A percentile compares a stretch with the other conserved stretches of the same genome.
Conservation (phyloP, 805 yeast species). For the Kluyveromyces aestuarii region DNA sequence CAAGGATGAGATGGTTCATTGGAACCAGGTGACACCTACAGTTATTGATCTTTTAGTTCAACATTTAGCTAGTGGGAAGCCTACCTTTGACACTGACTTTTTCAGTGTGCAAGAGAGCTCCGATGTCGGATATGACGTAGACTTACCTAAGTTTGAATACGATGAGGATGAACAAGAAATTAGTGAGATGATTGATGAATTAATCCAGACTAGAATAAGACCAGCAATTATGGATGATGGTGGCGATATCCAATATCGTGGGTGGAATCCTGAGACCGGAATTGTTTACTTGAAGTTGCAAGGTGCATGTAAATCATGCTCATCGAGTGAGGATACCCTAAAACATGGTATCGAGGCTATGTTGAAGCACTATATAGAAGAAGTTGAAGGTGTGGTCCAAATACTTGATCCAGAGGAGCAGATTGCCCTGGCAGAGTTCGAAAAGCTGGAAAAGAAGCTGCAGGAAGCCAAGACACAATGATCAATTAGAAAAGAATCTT, state of each 20-base stretch:
- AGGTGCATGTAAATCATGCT: slow-evolving; percentile 95
- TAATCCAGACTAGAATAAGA: slow-evolving; percentile 87
- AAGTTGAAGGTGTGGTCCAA: slow-evolving; percentile 81
- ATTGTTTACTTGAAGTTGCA: slow-evolving; percentile 79
- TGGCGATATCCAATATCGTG: slow-evolving; percentile 87
- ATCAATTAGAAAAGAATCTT: background rate
- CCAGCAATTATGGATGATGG: slow-evolving; percentile 99
- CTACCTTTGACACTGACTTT: slow-evolving; percentile 19
- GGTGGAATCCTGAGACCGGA: slow-evolving; percentile 79
- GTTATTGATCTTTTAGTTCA: slow-evolving; percentile 33
- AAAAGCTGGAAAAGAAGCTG: slow-evolving; percentile 62
- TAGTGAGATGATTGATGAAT: slow-evolving; percentile 81
- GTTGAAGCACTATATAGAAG: slow-evolving; percentile 95
- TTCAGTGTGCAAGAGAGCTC: slow-evolving; percentile 27
- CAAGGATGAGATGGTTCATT: slow-evolving; percentile 53
- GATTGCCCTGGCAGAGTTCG: slow-evolving; percentile 74
- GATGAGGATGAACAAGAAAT: slow-evolving; percentile 69
- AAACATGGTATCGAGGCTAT: slow-evolving; percentile 96
- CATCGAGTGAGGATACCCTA: slow-evolving; percentile 82
- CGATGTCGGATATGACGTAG: slow-evolving; percentile 29
- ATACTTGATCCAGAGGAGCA: slow-evolving; percentile 71
- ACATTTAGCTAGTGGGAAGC: slow-evolving; percentile 23
- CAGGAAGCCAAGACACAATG: slow-evolving; percentile 12
- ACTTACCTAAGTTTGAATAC: slow-evolving; percentile 23
- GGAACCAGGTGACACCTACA: slow-evolving; percentile 67